phyloP scores from a whole-genome alignment of 768 basidiomycete genomes.

The Psilocybe cubensis region DNA sequence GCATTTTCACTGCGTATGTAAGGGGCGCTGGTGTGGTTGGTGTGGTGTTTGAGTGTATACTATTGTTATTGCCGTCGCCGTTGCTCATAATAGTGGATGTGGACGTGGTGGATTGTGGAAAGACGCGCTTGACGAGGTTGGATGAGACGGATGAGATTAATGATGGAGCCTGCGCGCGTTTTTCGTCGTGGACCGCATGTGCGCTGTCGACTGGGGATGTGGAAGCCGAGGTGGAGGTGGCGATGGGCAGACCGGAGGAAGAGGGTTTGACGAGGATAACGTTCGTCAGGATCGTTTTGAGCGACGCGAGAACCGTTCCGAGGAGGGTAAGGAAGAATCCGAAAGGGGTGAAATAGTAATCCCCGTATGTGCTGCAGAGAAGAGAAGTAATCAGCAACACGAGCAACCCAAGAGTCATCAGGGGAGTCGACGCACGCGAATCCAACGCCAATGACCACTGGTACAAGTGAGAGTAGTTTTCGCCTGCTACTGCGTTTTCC shows the following conservation, averaged over 20 bases:
- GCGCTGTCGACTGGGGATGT: too few relatives aligned
- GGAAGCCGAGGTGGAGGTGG: too few relatives aligned
- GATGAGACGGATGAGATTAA: slow-evolving; percentile 16
- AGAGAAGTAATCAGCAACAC: not conserved
- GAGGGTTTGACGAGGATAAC: slow-evolving; percentile 44
- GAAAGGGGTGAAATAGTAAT: slow-evolving; percentile 87
- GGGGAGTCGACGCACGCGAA: slow-evolving; percentile 67
- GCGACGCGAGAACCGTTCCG: slow-evolving; percentile 88
- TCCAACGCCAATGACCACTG: slow-evolving; percentile 89
- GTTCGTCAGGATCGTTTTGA: slow-evolving; percentile 94
- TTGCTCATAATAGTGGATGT: too few relatives aligned
- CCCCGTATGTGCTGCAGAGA: slow-evolving; percentile 82
- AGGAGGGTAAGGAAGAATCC: slow-evolving; percentile 89
- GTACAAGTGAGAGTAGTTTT: slow-evolving; percentile 76
- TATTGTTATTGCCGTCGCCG: too few relatives aligned
- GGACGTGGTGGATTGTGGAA: slow-evolving; percentile 14
- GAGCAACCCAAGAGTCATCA: not conserved
- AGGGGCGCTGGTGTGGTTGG: slow-evolving; percentile 4
- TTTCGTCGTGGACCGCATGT: not conserved
- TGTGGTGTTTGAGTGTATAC: slow-evolving; percentile 9
- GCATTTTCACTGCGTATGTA: too few relatives aligned
- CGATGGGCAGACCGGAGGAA: slow-evolving; percentile 13
- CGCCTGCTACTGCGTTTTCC: slow-evolving; percentile 57
- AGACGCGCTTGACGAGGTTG: slow-evolving; percentile 8
- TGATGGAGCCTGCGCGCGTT: slow-evolving; percentile 6